phyloP scores from a whole-genome alignment of 1,139 yeast genomes.

The Arxiozyma heterogenica region DNA sequence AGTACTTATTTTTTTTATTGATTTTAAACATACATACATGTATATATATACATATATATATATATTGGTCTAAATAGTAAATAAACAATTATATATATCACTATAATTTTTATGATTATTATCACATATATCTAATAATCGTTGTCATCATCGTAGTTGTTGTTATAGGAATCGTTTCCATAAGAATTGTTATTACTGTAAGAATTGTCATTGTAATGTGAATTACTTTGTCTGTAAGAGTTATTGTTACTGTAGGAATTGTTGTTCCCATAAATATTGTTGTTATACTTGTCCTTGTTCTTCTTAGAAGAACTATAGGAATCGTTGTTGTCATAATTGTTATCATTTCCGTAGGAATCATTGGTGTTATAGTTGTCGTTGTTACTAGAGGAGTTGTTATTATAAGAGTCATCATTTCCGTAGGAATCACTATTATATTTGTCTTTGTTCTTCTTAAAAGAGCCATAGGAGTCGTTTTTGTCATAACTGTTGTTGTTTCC shows the following conservation, averaged over 20 bases:
- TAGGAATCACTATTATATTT: conserved; percentile 10
- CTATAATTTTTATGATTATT: too few relatives aligned
- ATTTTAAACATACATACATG: conserved; percentile 6
- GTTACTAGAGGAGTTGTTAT: background rate
- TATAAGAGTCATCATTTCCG: conserved; percentile 12
- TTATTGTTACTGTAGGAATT: conserved; percentile 5
- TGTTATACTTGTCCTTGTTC: conserved; percentile 15
- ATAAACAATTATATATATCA: too few relatives aligned
- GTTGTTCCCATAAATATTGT: conserved; percentile 15
- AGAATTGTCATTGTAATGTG: background rate
- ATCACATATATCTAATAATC: too few relatives aligned
- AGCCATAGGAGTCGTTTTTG: conserved; percentile 21
- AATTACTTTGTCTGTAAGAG: background rate
- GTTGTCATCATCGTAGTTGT: conserved; percentile 3
- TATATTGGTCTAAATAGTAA: conserved; percentile 4
- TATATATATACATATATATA: background rate
- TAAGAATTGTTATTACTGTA: conserved; percentile 2
- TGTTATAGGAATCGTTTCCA: conserved; percentile 1
- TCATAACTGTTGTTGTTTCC: conserved; percentile 6
- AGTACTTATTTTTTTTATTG: conserved; percentile 1
- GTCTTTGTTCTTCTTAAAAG: conserved; percentile 16
- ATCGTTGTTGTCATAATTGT: conserved; percentile 7
- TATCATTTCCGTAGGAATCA: conserved; percentile 1
- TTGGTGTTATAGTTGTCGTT: too few relatives aligned
- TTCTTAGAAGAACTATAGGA: conserved; percentile 15